Evolutionary conservation across 139 green algal genomes (phyloP), one percentile per base, ranked within the genome.

Genomic region (Chloropicon primus): DNA sequence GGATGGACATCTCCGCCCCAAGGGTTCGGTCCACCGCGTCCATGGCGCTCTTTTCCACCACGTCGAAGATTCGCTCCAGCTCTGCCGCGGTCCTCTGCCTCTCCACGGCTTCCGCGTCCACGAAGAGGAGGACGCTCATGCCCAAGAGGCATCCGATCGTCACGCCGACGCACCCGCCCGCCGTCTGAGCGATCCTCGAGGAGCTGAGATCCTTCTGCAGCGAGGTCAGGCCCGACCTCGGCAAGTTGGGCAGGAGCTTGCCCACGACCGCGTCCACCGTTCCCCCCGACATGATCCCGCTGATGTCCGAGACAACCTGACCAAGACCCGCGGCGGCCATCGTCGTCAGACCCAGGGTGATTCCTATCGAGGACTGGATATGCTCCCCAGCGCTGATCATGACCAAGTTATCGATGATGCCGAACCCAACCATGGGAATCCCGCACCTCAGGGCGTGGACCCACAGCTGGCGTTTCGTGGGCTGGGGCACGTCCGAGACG

Each of bases 121-220:
- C 2, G 75, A 78, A 2, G 2, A 78, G 75, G 26, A 78, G 75
- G 26, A 72, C 54, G 25, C 54, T 23, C 27, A 78, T 54, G 27
- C 75, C 75, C 22, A 78, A 28, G 21, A 23, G 25, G 75, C 75
- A 78, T 3, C 75, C 75, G 21, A 73, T 2, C 27, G 54, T 53
- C 2, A 78, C 75, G 27, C 75, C 75, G 27, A 72, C 29, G 27
- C 29, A 54, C 2, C 54, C 25, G 2, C 75, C 75, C 2, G 26
- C 25, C 2, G 27, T 71, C 27, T 25, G 25, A n/a, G 27, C 27
- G 27, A 72, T 72, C 25, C 75, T 29, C 2, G 23, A 5, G 21
- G 17, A 25, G 5, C 26, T 29, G 17, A 74, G 71, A 21, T 27
- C 71, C 71, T 74, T 74, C 71, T 74, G 71, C 71, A 27, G 23